Evolutionary conservation across 768 basidiomycete genomes (phyloP), one percentile per base, ranked within the genome.

Genomic region (Rhodotorula toruloides): DNA sequence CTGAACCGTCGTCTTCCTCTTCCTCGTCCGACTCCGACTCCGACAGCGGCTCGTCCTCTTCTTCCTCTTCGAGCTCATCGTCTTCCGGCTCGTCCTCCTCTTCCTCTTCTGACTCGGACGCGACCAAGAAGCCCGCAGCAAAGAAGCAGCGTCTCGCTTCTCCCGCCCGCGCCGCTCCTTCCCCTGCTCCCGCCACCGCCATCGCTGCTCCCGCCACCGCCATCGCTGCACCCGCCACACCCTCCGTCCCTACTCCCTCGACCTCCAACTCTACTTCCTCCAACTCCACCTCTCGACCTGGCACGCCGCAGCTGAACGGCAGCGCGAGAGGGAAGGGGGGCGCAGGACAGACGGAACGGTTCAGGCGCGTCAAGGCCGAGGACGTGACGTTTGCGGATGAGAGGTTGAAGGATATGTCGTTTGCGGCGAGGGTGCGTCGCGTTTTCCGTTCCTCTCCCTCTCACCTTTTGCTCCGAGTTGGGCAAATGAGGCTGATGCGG

Each of bases 321-420:
- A n/a, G 55, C 29, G 32, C 54, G 32, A 49, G 42, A 22, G 60
- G 55, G 10, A 19, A 47, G 27, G 56, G 29, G 17, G 43, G 17
- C 46, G 37, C 53, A 36, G 65, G 59, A 55, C 52, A 77, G 63
- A 74, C 69, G 42, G 82, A 84, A 57, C 86, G 89, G 27, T 99
- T 97, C 81, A 84, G 85, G 75, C 81, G 92, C 32, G 83, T 93
- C 66, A 86, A 91, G 70, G 80, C 82, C 4, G 84, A 87, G 27
- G 80, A 84, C 48, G 80, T 88, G 12, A 8, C 16, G 29, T 83
- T 79, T 70, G 75, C 77, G 27, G 80, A 85, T 65, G 78, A 81
- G 34, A 77, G 80, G 44, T 71, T 84, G 72, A 81, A 77, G 76
- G 84, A 92, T 73, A 98, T 94, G 74, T 81, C 85, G 34, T 99